These are phyloP conservation scores for Wickerhamomyces chambardii DNA, from an alignment of 805 yeast species.

Conservation along the genomic window DNA sequence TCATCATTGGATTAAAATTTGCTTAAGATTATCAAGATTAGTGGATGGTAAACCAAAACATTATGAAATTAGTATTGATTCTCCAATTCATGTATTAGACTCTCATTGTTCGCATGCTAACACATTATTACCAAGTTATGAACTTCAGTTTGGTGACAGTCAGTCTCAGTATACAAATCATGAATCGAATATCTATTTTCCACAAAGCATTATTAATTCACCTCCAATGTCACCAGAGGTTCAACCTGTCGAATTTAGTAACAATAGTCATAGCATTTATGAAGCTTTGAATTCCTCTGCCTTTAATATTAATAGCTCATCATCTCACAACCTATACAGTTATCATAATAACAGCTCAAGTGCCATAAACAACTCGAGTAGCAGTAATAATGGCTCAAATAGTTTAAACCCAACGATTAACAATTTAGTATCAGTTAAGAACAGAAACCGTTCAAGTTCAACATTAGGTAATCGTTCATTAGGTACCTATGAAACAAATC, in stretches of 20 bases:
- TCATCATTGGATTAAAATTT: constrained; percentile 93
- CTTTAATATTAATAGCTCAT: too few species aligned
- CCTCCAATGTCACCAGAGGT: constrained; percentile 53
- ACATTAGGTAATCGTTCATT: constrained; percentile 22
- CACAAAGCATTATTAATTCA: constrained; percentile 25
- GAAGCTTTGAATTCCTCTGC: constrained; percentile 4
- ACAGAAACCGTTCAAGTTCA: constrained; percentile 21
- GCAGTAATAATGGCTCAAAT: constrained; percentile 1
- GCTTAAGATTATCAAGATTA: constrained; percentile 67
- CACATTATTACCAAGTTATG: constrained; percentile 69
- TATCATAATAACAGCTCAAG: too few species aligned
- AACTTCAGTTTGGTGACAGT: constrained; percentile 13
- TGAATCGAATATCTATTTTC: constrained; percentile 30
- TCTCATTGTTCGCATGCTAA: constrained; percentile 75
- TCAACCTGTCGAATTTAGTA: constrained; percentile 35
- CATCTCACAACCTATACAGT: too few species aligned
- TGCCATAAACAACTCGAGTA: too few species aligned
- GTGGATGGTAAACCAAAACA: constrained; percentile 73
- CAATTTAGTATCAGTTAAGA: too few species aligned
- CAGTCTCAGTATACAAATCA: constrained; percentile 7
- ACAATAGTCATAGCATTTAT: constrained; percentile 10
- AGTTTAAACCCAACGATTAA: background rate
- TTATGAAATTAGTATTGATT: constrained; percentile 90
- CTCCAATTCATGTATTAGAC: constrained; percentile 81
- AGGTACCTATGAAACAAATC: constrained; percentile 18